Base-by-base conservation (phyloP, 2,329 filamentous ascomycete species). In the Phialophora macrospora region DNA sequence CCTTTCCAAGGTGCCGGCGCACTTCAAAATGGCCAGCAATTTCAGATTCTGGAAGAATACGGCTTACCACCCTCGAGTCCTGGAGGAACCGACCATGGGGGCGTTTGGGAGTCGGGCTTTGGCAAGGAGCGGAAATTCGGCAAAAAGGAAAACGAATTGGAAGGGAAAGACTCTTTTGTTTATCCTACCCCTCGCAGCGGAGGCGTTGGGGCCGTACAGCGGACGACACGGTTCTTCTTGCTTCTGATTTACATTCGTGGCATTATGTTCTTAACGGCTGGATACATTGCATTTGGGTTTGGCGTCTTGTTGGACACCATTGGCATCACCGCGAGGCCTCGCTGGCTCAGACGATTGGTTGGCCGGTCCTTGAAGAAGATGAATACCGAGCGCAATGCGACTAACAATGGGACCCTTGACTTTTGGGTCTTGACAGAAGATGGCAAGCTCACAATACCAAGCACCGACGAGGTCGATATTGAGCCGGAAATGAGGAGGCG, bases 161-260 rank as follows among this genome's bases (percentile, higher is more conserved):
- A 68, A 54, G 62, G 61, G 14, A 70, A 69, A 41, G 62, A 69
- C 46, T 65, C 73, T 72, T 74, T 76, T 22, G 69, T 77, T 24
- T 78, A 78, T 55, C 75, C 76, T 59, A 73, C 75, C 69, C 75
- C 72, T 38, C 73, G 74, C 62, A 72, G 73, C 55, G 85, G 88
- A 56, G 92, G 92, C 0, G 88, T 96, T 17, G 93, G 93, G 4
- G 87, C 92, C 6, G 83, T 90, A 14, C 92, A 95, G 74, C 84
- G 92, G 62, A 90, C 90, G 72, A 89, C 89, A 4, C 85, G 93
- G 67, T 93, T 91, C 62, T 90, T 83, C 89, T 65, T 88, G 90
- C 79, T 92, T 84, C 12, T 83, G 87, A 68, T 90, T 60, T 95
- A 96, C 73, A 80, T 96, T 61, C 82, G 88, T 63, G 90, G 90